phyloP scores from a whole-genome alignment of 345 rosid species.

The Citrus maxima region DNA sequence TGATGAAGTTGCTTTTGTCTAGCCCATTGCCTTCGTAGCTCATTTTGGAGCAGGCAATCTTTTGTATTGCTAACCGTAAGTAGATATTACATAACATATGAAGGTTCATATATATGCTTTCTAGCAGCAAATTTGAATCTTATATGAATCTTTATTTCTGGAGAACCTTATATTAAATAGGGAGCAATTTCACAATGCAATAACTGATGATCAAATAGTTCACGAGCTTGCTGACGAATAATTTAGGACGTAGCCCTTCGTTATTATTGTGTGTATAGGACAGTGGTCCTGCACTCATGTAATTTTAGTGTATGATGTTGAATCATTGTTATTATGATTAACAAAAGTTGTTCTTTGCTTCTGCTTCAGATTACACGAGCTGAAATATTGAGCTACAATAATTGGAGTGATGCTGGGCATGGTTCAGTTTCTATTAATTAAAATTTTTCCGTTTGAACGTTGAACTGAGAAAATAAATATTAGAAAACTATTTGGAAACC shows the following conservation, averaged over 20 bases:
- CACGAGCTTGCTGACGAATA: not conserved
- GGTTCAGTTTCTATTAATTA: too few relatives aligned
- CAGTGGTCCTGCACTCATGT: not conserved
- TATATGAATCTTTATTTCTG: not conserved
- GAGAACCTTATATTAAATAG: too few relatives aligned
- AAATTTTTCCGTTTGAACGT: too few relatives aligned
- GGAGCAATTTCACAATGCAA: too few relatives aligned
- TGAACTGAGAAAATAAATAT: too few relatives aligned
- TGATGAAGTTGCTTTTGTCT: not conserved
- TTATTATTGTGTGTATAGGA: not conserved
- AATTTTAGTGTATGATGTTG: not conserved
- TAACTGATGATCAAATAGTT: not conserved
- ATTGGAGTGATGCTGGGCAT: not conserved
- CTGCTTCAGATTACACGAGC: not conserved
- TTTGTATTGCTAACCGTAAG: not conserved
- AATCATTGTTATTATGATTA: too few relatives aligned
- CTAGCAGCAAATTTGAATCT: not conserved
- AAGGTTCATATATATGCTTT: not conserved
- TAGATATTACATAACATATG: not conserved
- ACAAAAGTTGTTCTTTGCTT: not conserved
- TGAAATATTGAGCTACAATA: not conserved
- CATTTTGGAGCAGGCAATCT: slow-evolving; percentile 7
- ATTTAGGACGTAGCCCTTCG: not conserved
- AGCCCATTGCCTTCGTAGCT: not conserved
- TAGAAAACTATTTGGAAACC: too few relatives aligned